A percentile compares a stretch with the other conserved stretches of the same genome.
phyloP scores from a whole-genome alignment of 805 yeast genomes.

The Pichia eremophila region DNA sequence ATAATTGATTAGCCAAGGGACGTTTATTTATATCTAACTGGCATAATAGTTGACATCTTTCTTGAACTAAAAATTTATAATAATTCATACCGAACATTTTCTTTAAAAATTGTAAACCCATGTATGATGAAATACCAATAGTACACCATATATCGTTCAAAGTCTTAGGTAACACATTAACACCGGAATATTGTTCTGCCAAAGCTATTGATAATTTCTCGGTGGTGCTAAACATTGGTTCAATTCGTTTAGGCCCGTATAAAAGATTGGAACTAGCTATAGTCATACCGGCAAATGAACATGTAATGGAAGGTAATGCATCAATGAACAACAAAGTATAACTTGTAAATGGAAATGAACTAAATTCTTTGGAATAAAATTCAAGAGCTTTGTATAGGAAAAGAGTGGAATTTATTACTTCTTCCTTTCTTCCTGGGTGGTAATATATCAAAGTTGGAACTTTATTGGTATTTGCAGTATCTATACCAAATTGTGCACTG shows the following conservation, averaged over 20 bases:
- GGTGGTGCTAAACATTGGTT: conserved; percentile 65
- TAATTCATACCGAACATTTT: conserved; percentile 78
- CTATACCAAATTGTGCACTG: conserved; percentile 5
- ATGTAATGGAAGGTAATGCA: conserved; percentile 37
- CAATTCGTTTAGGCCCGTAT: conserved; percentile 67
- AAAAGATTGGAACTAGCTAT: conserved; percentile 51
- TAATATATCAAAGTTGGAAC: conserved; percentile 56
- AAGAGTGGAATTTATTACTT: conserved; percentile 63
- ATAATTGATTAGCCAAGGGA: conserved; percentile 68
- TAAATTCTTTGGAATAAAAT: conserved; percentile 77
- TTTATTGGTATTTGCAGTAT: conserved; percentile 20
- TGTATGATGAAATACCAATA: conserved; percentile 72
- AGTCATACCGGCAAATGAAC: conserved; percentile 69
- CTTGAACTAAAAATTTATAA: conserved; percentile 60
- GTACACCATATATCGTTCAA: conserved; percentile 85
- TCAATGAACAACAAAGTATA: conserved; percentile 69
- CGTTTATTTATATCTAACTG: conserved; percentile 68
- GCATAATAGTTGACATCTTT: conserved; percentile 55
- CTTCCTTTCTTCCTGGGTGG: conserved; percentile 46
- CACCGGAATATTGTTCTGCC: conserved; percentile 89
- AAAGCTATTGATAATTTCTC: conserved; percentile 59
- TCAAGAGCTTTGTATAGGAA: conserved; percentile 74
- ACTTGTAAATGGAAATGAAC: conserved; percentile 85
- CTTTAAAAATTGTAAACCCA: conserved; percentile 65
- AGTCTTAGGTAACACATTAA: conserved; percentile 73